Evolutionary conservation across 768 basidiomycete species (phyloP).

Genomic region (Pholiota conissans): DNA sequence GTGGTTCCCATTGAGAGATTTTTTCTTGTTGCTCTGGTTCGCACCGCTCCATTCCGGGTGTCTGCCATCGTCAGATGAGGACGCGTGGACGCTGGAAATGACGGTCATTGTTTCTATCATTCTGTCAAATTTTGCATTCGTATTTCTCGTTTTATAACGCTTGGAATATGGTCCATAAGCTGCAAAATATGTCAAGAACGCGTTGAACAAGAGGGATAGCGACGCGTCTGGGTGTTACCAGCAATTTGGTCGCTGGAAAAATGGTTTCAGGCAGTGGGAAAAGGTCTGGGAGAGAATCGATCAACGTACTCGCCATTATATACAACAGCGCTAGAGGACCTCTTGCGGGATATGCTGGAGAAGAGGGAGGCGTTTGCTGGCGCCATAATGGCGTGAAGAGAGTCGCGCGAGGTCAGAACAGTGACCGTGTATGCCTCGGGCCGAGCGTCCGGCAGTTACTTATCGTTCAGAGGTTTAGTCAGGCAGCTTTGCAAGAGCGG

Average conservation of each 20-base stretch:
- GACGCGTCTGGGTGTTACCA: background rate
- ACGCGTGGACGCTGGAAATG: conserved; percentile 15
- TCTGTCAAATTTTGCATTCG: conserved; percentile 61
- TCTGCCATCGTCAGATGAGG: conserved; percentile 1
- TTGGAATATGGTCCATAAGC: conserved; percentile 31
- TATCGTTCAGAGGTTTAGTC: background rate
- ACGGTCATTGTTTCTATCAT: conserved; percentile 64
- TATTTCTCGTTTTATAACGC: conserved; percentile 37
- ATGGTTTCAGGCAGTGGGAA: background rate
- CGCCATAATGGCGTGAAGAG: conserved; percentile 7
- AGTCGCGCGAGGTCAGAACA: background rate
- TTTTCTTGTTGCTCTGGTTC: background rate
- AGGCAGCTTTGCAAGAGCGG: background rate
- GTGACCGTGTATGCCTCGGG: background rate
- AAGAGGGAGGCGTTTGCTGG: conserved; percentile 10
- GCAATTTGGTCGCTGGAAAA: background rate
- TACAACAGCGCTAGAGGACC: background rate
- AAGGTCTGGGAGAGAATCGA: background rate
- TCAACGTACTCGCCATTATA: background rate
- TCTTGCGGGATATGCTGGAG: background rate
- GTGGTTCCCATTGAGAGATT: background rate
- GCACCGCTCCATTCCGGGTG: background rate
- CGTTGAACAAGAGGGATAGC: background rate
- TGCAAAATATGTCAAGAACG: background rate
- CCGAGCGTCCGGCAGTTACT: background rate